These are phyloP conservation scores for Salmacisia buchloeana DNA, from an alignment of 1,284 basidiomycete genomes.

Conservation along the genomic window DNA sequence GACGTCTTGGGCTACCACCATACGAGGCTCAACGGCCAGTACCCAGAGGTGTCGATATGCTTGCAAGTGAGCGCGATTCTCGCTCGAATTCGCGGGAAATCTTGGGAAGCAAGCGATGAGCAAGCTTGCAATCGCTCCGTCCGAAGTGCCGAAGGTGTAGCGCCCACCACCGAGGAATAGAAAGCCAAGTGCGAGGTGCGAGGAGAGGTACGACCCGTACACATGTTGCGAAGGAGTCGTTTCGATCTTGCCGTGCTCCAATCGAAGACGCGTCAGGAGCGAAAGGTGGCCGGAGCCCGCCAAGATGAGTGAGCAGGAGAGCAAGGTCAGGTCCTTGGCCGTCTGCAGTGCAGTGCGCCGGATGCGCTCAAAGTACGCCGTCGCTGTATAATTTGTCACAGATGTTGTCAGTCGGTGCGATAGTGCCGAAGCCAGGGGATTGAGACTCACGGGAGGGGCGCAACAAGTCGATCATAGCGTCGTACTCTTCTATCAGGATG, in stretches of 20 bases:
- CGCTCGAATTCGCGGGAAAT: constrained; percentile 66
- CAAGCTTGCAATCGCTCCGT: constrained; percentile 83
- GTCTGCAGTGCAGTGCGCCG: constrained; percentile 74
- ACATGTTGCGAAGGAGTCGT: constrained; percentile 10
- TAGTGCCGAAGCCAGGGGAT: constrained; percentile 71
- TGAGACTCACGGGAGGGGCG: background rate
- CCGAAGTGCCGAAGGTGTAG: constrained; percentile 84
- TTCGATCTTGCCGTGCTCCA: constrained; percentile 81
- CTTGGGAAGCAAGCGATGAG: constrained; percentile 85
- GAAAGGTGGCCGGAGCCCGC: constrained; percentile 92
- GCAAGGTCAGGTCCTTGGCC: constrained; percentile 75
- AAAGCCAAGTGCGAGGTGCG: constrained; percentile 83
- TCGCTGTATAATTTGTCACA: too few species aligned
- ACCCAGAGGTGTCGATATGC: constrained; percentile 93
- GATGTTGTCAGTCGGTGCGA: constrained; percentile 18
- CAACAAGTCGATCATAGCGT: constrained; percentile 25
- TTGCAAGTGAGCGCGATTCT: constrained; percentile 87
- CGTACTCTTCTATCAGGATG: constrained; percentile 67
- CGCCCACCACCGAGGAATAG: constrained; percentile 90
- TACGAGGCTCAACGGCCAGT: constrained; percentile 85
- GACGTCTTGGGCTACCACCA: constrained; percentile 63
- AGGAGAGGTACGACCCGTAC: constrained; percentile 85
- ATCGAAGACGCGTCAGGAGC: constrained; percentile 77
- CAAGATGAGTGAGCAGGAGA: constrained; percentile 92
- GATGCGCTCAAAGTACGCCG: constrained; percentile 32